Conservation (phyloP, 768 basidiomycete genomes). For the Cystoderma amianthinum region DNA sequence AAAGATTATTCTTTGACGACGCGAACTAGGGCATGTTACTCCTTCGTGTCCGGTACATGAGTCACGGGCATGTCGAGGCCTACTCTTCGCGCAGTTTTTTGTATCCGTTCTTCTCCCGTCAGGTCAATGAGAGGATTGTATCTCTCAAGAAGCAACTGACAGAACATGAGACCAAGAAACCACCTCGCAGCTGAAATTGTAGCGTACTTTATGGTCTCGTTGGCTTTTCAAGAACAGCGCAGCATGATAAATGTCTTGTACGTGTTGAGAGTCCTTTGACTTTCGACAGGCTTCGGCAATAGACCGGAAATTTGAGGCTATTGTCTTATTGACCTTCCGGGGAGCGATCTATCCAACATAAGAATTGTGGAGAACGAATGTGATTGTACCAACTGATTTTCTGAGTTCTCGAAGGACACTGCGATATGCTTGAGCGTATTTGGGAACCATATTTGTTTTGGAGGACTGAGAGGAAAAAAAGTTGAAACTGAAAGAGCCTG, state of each 20-base stretch:
- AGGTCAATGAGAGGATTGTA: constrained; percentile 86
- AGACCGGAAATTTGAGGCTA: constrained; percentile 46
- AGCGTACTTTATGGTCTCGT: constrained; percentile 66
- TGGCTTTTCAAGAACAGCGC: constrained; percentile 67
- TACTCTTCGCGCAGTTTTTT: constrained; percentile 81
- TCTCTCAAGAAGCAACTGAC: constrained; percentile 68
- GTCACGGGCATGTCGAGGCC: constrained; percentile 77
- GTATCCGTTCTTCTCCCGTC: constrained; percentile 71
- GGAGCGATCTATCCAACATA: constrained; percentile 16
- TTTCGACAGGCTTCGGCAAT: constrained; percentile 37
- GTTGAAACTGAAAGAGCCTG: no score
- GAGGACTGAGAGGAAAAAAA: no score
- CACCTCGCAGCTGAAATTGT: not conserved
- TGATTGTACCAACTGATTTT: constrained; percentile 32
- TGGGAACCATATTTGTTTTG: not conserved
- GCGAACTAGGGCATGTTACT: no score
- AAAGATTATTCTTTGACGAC: no score
- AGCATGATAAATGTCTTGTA: constrained; percentile 49
- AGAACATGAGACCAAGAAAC: not conserved
- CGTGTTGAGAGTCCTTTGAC: constrained; percentile 18
- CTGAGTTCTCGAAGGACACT: constrained; percentile 47
- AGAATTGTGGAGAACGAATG: not conserved
- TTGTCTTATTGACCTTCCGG: constrained; percentile 29
- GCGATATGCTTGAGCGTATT: constrained; percentile 28
- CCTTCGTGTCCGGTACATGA: constrained; percentile 12